Evolutionary conservation across 768 basidiomycete genomes (phyloP).

Genomic region (Asterophora lycoperdoides): DNA sequence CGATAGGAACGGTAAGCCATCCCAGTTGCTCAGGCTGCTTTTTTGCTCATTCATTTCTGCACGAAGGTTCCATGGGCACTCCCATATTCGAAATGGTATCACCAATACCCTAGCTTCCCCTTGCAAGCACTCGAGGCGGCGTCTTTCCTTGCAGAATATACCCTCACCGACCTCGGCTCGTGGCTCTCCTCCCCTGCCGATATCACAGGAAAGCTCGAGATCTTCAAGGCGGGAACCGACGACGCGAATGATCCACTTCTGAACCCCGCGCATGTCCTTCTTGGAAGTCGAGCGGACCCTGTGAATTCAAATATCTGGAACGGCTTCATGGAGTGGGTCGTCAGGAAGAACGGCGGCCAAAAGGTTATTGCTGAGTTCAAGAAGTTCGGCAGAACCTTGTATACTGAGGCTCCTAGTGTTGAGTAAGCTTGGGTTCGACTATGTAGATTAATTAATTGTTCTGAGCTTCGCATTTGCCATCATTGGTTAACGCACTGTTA

Average conservation of each 20-base stretch:
- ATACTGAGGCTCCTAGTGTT: conserved; percentile 24
- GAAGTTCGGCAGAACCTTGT: conserved; percentile 29
- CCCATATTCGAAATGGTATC: conserved; percentile 53
- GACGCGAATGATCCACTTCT: conserved; percentile 29
- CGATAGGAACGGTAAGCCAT: conserved; percentile 42
- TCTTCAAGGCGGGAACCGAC: conserved; percentile 41
- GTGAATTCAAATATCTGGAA: conserved; percentile 27
- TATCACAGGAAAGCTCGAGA: conserved; percentile 28
- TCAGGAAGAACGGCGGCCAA: conserved; percentile 37
- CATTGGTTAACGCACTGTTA: no score
- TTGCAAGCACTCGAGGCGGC: conserved; percentile 49
- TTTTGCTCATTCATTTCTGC: no score
- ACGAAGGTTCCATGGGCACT: conserved; percentile 50
- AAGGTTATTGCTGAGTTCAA: conserved; percentile 36
- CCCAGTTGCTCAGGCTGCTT: no score
- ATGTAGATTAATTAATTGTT: neutral
- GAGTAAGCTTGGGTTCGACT: neutral
- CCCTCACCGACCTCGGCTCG: conserved; percentile 47
- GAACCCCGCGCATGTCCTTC: conserved; percentile 33
- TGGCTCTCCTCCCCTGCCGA: conserved; percentile 39
- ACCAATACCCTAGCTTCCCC: conserved; percentile 50
- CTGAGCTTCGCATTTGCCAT: neutral
- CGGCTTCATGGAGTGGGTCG: conserved; percentile 44
- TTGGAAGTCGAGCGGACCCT: conserved; percentile 26
- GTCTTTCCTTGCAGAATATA: conserved; percentile 46